phyloP scores from a whole-genome alignment of 257 asterid genomes.

The Nicotiana undulata region DNA sequence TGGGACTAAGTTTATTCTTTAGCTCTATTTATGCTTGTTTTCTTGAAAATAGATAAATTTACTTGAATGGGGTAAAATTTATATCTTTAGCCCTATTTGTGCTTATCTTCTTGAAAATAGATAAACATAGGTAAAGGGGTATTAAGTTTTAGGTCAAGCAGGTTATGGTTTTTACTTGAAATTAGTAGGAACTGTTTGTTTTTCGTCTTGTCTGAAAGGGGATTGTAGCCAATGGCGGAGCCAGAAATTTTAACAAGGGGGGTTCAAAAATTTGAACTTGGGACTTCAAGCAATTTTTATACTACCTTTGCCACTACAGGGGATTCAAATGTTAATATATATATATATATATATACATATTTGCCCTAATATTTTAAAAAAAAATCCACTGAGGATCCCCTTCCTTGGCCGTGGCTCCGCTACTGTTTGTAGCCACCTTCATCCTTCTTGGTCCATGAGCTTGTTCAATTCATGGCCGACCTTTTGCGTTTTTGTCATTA shows the following conservation, averaged over 20 bases:
- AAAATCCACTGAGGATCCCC: no score
- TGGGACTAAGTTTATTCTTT: background rate
- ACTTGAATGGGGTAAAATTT: background rate
- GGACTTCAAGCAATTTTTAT: no score
- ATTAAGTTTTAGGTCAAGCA: background rate
- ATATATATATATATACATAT: no score
- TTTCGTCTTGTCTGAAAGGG: background rate
- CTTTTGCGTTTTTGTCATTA: background rate
- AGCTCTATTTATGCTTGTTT: background rate
- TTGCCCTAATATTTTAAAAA: no score
- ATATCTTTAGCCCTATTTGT: background rate
- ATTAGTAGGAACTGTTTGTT: background rate
- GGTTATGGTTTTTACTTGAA: background rate
- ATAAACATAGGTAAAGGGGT: background rate
- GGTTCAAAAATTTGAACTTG: no score
- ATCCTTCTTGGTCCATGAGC: background rate
- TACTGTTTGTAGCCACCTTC: background rate
- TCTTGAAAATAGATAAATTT: background rate
- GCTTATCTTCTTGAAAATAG: background rate
- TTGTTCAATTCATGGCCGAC: background rate
- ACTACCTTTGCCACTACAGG: no score
- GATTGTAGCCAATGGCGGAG: background rate
- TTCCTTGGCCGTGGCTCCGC: no score
- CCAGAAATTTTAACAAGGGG: no score
- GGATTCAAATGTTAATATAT: no score